These are phyloP conservation scores for Trichoderma erinaceum DNA, from an alignment of 495 filamentous ascomycete genomes.

Conservation along the genomic window DNA sequence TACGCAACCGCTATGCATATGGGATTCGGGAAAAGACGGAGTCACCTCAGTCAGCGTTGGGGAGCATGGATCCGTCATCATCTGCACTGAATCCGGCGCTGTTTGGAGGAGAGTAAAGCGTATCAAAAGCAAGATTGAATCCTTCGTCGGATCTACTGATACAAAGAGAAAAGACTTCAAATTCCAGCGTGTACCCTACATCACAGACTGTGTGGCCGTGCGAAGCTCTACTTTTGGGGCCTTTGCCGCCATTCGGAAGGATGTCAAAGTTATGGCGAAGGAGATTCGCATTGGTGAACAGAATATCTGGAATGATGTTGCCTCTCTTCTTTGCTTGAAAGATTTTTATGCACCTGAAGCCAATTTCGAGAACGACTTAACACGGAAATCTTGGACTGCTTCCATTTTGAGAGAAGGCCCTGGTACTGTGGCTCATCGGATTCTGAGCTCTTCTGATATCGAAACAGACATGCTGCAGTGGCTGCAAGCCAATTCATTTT, in stretches of 20 bases:
- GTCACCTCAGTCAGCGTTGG: conserved; percentile 81
- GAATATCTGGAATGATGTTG: conserved; percentile 67
- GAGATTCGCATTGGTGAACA: conserved; percentile 60
- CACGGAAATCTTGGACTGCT: conserved; percentile 32
- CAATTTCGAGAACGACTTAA: conserved; percentile 25
- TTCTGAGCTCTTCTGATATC: conserved; percentile 51
- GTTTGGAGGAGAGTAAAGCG: conserved; percentile 85
- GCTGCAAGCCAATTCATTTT: conserved; percentile 30
- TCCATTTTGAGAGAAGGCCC: conserved; percentile 26
- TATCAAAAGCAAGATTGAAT: conserved; percentile 68
- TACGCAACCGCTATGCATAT: conserved; percentile 68
- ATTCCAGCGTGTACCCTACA: conserved; percentile 78
- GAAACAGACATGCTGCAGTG: conserved; percentile 48
- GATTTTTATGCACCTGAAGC: conserved; percentile 36
- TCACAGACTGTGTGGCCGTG: conserved; percentile 77
- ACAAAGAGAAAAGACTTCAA: conserved; percentile 79
- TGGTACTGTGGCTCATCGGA: conserved; percentile 35
- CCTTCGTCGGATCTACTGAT: conserved; percentile 41
- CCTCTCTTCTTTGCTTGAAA: conserved; percentile 58
- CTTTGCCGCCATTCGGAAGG: conserved; percentile 80
- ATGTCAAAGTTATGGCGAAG: conserved; percentile 73
- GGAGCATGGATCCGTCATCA: conserved; percentile 90
- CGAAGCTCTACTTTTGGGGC: conserved; percentile 82
- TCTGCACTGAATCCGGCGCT: conserved; percentile 84
- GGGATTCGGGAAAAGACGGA: conserved; percentile 80